Base-by-base conservation (phyloP, 225 moss, liverwort and hornwort genomes). In the Antitrichia curtipendula region DNA sequence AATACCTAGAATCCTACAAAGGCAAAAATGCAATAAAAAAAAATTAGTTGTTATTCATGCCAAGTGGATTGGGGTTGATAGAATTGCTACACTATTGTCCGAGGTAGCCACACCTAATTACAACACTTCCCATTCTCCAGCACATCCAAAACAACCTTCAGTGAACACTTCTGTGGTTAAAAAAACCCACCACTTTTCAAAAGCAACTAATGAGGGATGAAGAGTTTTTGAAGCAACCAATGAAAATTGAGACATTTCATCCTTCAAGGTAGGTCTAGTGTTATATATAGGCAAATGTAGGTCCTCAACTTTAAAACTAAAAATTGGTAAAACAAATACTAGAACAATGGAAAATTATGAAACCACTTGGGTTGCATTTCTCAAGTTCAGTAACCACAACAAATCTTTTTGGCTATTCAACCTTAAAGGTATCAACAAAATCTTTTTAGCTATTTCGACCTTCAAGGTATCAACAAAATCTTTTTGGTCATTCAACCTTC, bases 61-160 rank as follows among this genome's bases (percentile, higher is more conserved):
- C 15, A 23, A 22, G 2, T 50, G 3, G 20, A 49, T 41, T n/a
- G 4, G 38, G 3, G 5, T 56, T 56, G 4, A n/a, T 27, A 27
- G 7, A 56, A 38, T 75, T 21, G 34, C 20, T 72, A 40, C 25
- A 41, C 21, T 50, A 21, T 7, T 32, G 8, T 13, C 12, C 1
- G 13, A 21, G 7, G 13, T 22, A 50, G 3, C 32, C 2, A 21
- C 21, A 50, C 13, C 75, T 34, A 52, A 52, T 75, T 75, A 14
- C 34, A 52, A 34, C 3, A 22, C 50, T 52, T 75, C 2, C 3
- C 0, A 6, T 50, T 50, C 0, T 50, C 22, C 13, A 34, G 13
- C 0, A 5, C 1, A 0, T 21, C 3, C 5, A 34, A 21, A 34
- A 34, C 2, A 1, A 4, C 34, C 22, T 75, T 75, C 21, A 52